phyloP scores from a whole-genome alignment of 352 stramenopile genomes.

The Pythium sukuiense region DNA sequence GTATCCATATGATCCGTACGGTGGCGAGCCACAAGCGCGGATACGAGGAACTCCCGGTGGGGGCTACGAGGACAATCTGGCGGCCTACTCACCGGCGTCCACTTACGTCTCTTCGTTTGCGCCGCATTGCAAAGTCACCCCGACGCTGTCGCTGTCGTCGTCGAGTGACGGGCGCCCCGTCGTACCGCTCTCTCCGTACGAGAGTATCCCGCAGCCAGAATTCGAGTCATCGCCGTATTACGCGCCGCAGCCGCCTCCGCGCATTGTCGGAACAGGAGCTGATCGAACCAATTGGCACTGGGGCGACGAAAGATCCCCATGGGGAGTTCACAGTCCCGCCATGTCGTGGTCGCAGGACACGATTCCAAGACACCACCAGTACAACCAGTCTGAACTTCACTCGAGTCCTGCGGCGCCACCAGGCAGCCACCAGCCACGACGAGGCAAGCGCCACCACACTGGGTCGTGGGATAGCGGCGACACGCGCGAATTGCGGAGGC shows the following conservation, averaged over 20 bases:
- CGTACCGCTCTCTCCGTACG: slow-evolving; percentile 17
- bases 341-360: neutral
- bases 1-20: slow-evolving; percentile 23
- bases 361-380: slow-evolving; percentile 18
- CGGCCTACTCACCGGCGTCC: slow-evolving; percentile 1
- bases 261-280: neutral
- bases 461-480: slow-evolving; percentile 23
- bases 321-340: neutral
- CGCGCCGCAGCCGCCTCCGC: neutral
- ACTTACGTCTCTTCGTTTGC: neutral
- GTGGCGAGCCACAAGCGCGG: neutral
- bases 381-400: neutral
- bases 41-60: neutral
- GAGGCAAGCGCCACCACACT: slow-evolving; percentile 24
- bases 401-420: neutral
- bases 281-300: slow-evolving; percentile 1
- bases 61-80: neutral
- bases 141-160: slow-evolving; percentile 13
- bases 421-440: slow-evolving; percentile 1
- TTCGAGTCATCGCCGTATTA: slow-evolving; percentile 20
- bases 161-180: slow-evolving; percentile 9
- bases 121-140: slow-evolving; percentile 9
- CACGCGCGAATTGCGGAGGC: slow-evolving; percentile 12
- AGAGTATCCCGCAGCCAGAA: slow-evolving; percentile 5
- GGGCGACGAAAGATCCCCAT: slow-evolving; percentile 2